Conservation (phyloP, 116 monocot genomes). For the Iris pallida region DNA sequence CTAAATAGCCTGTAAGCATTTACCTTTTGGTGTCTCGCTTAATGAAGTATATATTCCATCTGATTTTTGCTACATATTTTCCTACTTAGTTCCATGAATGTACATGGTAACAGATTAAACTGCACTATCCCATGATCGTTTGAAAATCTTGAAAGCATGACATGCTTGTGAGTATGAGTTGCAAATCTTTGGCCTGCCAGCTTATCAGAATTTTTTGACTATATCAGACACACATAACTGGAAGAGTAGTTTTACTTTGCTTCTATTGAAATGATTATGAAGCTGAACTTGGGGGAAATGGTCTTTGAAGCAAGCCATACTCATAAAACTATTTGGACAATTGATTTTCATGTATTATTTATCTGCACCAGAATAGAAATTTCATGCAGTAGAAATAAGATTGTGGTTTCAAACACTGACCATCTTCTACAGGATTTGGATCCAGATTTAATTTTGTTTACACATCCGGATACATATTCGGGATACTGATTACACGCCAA, state of each 20-base stretch:
- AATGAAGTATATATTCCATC: neutral
- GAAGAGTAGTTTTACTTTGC: too few species aligned
- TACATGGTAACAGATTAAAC: slow-evolving; percentile 65
- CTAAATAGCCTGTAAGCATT: slow-evolving; percentile 82
- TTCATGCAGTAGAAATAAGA: neutral
- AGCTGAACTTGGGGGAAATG: too few species aligned
- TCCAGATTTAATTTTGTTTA: too few species aligned
- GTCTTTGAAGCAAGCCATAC: neutral
- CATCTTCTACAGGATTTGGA: too few species aligned
- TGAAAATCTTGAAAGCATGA: slow-evolving; percentile 73
- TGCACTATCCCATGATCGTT: slow-evolving; percentile 62
- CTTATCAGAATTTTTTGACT: too few species aligned
- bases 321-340: neutral
- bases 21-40: slow-evolving; percentile 2
- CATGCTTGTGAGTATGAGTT: slow-evolving; percentile 57
- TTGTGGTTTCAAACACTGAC: too few species aligned
- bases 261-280: too few species aligned
- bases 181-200: too few species aligned
- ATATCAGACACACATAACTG: too few species aligned
- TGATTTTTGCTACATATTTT: neutral
- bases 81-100: slow-evolving; percentile 42
- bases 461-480: too few species aligned
- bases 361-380: neutral
- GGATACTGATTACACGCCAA: too few species aligned
- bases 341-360: neutral